These are phyloP conservation scores for Alternaria ventricosa DNA, from an alignment of 2,329 filamentous ascomycete species.

Conservation along the genomic window DNA sequence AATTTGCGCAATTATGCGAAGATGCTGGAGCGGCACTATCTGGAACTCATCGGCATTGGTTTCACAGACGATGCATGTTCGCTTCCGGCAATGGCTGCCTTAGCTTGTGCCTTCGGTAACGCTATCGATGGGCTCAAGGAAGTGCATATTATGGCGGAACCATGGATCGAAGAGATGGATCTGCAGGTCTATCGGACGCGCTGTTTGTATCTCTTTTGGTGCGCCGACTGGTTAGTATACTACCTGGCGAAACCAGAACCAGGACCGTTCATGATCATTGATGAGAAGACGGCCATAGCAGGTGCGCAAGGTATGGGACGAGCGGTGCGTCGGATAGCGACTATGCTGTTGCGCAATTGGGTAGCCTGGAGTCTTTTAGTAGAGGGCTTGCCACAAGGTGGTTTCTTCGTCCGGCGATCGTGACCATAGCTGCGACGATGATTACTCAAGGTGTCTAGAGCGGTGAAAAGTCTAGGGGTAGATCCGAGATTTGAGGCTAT, in stretches of 20 bases:
- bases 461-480: not conserved
- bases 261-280: conserved; percentile 5
- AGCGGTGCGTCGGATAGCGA: not conserved
- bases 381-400: conserved; percentile 13
- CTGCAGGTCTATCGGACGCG: conserved; percentile 10
- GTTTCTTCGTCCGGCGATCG: not conserved
- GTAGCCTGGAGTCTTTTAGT: conserved; percentile 21
- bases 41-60: conserved; percentile 2
- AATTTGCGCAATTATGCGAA: not conserved
- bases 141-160: not conserved
- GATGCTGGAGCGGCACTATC: not conserved
- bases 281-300: not conserved
- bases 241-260: conserved; percentile 6
- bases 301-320: not conserved
- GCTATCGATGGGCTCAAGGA: conserved; percentile 15
- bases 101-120: conserved; percentile 6
- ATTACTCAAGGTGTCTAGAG: not conserved
- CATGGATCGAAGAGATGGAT: conserved; percentile 10
- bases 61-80: conserved; percentile 6
- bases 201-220: conserved; percentile 23
- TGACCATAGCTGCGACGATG: not conserved
- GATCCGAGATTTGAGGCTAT: not conserved
- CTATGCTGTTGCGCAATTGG: conserved; percentile 19
- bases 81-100: conserved; percentile 7
- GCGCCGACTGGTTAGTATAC: conserved; percentile 15